phyloP scores from a whole-genome alignment of 805 yeast genomes.

The Pichia californica region DNA sequence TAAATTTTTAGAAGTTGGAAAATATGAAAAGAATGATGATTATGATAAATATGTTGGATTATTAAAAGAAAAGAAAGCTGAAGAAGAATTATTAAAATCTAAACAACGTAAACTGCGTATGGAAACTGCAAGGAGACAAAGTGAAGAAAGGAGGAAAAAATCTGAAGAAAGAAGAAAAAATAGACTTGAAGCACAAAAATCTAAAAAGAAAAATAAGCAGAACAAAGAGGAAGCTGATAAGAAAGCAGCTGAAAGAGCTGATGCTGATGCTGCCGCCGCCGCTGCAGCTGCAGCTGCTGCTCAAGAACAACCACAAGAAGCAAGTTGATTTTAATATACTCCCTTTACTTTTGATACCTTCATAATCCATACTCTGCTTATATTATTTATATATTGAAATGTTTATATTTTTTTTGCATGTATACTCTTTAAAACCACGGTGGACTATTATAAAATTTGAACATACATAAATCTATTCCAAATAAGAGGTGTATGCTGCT shows the following conservation, averaged over 20 bases:
- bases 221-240: not conserved
- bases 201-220: not conserved
- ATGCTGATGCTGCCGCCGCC: no score
- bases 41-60: conserved; percentile 17
- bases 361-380: no score
- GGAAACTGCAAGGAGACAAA: conserved; percentile 11
- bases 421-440: no score
- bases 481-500: no score
- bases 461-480: no score
- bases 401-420: no score
- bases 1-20: conserved; percentile 20
- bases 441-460: no score
- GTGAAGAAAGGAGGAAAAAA: conserved; percentile 6
- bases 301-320: no score
- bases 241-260: not conserved
- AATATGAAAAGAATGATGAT: conserved; percentile 19
- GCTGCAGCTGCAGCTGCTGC: no score
- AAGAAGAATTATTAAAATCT: conserved; percentile 4
- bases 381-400: no score
- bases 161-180: conserved; percentile 8
- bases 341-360: no score
- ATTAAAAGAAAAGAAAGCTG: conserved; percentile 9
- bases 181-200: not conserved
- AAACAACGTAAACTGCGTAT: conserved; percentile 6
- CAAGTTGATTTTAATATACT: no score